Evolutionary conservation across 177 flowering plant species (phyloP).

Genomic region (Vitis hybrid): DNA sequence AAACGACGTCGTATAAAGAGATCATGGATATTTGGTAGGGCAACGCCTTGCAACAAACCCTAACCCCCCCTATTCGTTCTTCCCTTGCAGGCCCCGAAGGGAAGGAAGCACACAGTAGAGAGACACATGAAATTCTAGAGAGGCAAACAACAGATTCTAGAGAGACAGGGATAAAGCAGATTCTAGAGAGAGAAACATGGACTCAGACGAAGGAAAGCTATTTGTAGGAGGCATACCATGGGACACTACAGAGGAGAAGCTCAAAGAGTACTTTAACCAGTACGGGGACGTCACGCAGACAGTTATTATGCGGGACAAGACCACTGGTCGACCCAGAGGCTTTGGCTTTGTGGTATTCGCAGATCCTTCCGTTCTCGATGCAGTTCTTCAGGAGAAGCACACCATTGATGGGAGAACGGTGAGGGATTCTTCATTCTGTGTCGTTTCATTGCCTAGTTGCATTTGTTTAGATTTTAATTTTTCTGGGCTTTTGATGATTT

Average conservation of each 20-base stretch:
- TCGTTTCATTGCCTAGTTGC: neutral
- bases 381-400: constrained; percentile 85
- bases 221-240: constrained; percentile 97
- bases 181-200: constrained; percentile 44
- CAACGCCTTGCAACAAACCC: no score
- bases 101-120: no score
- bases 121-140: no score
- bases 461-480: neutral
- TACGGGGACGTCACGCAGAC: constrained; percentile 85
- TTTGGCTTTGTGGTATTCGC: constrained; percentile 89
- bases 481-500: neutral
- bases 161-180: constrained; percentile 2
- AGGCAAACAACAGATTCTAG: no score
- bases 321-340: constrained; percentile 79
- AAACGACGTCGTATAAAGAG: no score
- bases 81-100: no score
- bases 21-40: no score
- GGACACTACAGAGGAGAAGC: constrained; percentile 87
- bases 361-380: constrained; percentile 80
- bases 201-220: constrained; percentile 94
- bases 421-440: constrained; percentile 7
- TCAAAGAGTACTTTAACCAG: constrained; percentile 70
- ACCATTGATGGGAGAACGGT: constrained; percentile 88
- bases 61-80: no score
- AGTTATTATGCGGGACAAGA: constrained; percentile 85